Conservation (phyloP, 179 eudicot species). For the Heliamphora ciliata region DNA sequence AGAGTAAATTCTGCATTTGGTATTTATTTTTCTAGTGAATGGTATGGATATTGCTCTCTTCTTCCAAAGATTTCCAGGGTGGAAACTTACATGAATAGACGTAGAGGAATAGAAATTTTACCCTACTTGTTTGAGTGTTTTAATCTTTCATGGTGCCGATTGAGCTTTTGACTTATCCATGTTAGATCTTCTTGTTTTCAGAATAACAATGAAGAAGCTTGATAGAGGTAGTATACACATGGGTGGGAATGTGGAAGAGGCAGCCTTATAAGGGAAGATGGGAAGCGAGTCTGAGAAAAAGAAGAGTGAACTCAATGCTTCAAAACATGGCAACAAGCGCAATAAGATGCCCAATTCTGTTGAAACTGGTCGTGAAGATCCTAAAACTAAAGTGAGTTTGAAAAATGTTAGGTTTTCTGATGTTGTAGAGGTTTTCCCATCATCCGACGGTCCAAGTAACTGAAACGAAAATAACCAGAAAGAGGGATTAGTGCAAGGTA, state of each 20-base stretch:
- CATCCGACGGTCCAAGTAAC: constrained; percentile 16
- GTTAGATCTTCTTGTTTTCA: constrained; percentile 8
- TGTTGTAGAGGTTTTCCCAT: constrained; percentile 29
- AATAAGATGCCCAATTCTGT: constrained; percentile 4
- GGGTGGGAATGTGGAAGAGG: constrained; percentile 9
- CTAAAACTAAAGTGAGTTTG: constrained; percentile 14
- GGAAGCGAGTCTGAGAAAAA: constrained; percentile 6
- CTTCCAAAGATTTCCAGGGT: neutral
- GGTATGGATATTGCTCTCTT: neutral
- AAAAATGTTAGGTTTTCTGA: constrained; percentile 31
- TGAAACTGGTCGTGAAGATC: constrained; percentile 14
- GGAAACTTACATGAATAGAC: neutral
- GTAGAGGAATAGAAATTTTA: neutral
- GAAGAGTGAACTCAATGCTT: constrained; percentile 6
- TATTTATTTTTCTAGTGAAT: neutral
- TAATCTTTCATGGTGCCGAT: neutral
- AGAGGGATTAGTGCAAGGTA: constrained; percentile 32
- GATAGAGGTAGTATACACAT: neutral
- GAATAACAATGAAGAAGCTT: constrained; percentile 7
- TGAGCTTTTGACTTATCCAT: constrained; percentile 7
- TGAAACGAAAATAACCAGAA: constrained; percentile 7
- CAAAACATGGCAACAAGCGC: neutral
- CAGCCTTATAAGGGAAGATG: neutral
- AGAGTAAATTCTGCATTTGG: neutral
- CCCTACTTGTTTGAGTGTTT: neutral